These are phyloP conservation scores for Trametes sp. DNA, from an alignment of 1,284 basidiomycete genomes.

Conservation along the genomic window DNA sequence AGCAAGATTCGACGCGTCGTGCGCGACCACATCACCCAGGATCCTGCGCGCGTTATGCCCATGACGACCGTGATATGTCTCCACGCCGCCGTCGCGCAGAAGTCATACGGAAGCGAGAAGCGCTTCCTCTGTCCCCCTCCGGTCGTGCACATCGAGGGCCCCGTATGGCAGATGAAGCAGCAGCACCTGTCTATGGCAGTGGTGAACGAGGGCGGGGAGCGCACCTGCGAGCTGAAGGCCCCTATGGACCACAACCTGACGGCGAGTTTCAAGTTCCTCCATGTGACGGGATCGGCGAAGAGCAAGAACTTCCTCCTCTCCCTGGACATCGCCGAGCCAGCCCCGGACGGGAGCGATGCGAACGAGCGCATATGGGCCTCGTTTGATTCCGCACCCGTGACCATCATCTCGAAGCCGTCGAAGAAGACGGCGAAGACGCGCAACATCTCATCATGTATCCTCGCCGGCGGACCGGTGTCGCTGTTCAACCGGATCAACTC, in stretches of 20 bases:
- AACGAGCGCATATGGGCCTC: conserved; percentile 84
- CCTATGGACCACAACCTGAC: conserved; percentile 82
- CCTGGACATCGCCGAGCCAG: conserved; percentile 80
- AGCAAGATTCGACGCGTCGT: conserved; percentile 83
- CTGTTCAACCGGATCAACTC: conserved; percentile 97
- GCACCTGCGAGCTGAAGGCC: conserved; percentile 82
- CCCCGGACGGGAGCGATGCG: conserved; percentile 58
- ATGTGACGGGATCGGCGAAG: conserved; percentile 88
- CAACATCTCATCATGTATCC: conserved; percentile 91
- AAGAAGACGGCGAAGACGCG: conserved; percentile 97
- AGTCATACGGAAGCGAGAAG: conserved; percentile 92
- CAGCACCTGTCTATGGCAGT: conserved; percentile 88
- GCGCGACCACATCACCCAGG: conserved; percentile 77
- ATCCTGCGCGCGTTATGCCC: conserved; percentile 73
- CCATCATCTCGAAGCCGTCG: conserved; percentile 96
- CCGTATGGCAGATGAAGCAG: conserved; percentile 79
- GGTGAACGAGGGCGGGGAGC: conserved; percentile 84
- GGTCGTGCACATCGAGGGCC: conserved; percentile 87
- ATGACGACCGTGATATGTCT: conserved; percentile 91
- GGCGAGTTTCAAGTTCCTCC: conserved; percentile 89
- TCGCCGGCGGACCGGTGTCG: conserved; percentile 90
- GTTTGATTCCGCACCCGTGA: conserved; percentile 90
- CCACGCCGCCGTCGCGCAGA: conserved; percentile 90
- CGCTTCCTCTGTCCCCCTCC: conserved; percentile 91
- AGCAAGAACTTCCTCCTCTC: conserved; percentile 90